phyloP scores from a whole-genome alignment of 2,329 filamentous ascomycete species.

The Sporothrix humicola region DNA sequence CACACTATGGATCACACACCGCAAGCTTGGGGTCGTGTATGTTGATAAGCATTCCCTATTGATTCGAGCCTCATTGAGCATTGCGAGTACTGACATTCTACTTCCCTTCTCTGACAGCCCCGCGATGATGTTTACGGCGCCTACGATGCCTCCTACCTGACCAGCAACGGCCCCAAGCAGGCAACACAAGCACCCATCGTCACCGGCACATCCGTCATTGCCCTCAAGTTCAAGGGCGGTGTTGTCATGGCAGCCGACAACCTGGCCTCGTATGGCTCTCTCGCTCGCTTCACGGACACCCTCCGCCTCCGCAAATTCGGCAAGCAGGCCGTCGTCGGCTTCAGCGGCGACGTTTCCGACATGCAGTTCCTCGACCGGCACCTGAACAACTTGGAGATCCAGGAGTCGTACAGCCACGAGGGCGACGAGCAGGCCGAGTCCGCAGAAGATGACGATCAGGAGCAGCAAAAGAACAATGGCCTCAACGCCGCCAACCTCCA shows the following conservation, averaged over 20 bases:
- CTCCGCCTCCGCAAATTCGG: slow-evolving; percentile 93
- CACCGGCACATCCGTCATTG: slow-evolving; percentile 94
- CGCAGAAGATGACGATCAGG: slow-evolving; percentile 66
- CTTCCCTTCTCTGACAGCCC: slow-evolving; percentile 62
- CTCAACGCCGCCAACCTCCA: slow-evolving; percentile 94
- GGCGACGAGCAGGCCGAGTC: slow-evolving; percentile 38
- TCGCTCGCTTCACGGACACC: slow-evolving; percentile 94
- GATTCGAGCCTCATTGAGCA: not conserved
- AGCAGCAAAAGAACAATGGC: slow-evolving; percentile 52
- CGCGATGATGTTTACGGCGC: slow-evolving; percentile 96
- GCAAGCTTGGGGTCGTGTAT: slow-evolving; percentile 74
- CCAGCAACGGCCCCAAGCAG: slow-evolving; percentile 71
- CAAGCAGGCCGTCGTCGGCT: slow-evolving; percentile 81
- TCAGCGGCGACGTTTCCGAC: slow-evolving; percentile 96
- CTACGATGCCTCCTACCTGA: slow-evolving; percentile 87
- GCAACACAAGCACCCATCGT: slow-evolving; percentile 93
- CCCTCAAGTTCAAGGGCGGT: slow-evolving; percentile 93
- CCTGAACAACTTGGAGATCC: slow-evolving; percentile 82
- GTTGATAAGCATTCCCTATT: slow-evolving; percentile 43
- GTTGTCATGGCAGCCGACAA: slow-evolving; percentile 98
- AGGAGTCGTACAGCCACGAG: slow-evolving; percentile 76
- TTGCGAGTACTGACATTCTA: not conserved
- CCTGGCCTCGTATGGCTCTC: slow-evolving; percentile 95
- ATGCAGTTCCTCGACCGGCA: slow-evolving; percentile 98
- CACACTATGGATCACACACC: slow-evolving; percentile 71